Base-by-base conservation (phyloP, 305 asterid species). In the Coffea humblotiana region DNA sequence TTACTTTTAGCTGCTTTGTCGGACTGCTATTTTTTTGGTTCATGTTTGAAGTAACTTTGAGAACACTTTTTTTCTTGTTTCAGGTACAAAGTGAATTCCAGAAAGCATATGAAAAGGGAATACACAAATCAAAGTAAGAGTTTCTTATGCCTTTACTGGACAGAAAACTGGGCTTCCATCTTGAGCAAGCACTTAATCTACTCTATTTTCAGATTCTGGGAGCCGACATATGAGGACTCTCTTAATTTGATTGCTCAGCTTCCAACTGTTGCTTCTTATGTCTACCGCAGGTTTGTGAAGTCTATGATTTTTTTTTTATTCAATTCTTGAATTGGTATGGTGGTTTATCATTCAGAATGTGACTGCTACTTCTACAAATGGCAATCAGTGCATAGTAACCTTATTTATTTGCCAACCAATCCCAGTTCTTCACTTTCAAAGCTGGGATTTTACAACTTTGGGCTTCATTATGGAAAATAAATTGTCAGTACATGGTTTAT, bases 1-100 rank as follows among this genome's bases (percentile, higher is more conserved):
- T n/a, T n/a, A 66, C 18, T 52, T 9, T 32, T 27, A n/a, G 7
- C 19, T 74, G 64, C 15, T 56, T 75, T 19, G 9, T 63, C 61
- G 15, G 67, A 32, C n/a, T 43, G 35, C 14, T 49, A 75, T 9
- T 2, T 52, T 56, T 4, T 45, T 3, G 60, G 56, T 37, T 71
- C 68, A 13, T 48, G 32, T 77, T 58, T 56, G 75, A 58, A 40
- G 37, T 71, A 63, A 76, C 85, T 79, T 81, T 81, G 74, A 71
- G 45, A 79, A 60, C 71, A 47, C 37, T 82, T 78, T 56, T 70
- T 80, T 58, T 79, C 58, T 80, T 40, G 43, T 40, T 83, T 32
- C 81, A 93, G 98, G 96, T 91, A 82, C 90, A 87, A 87, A 92
- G 98, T 88, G 98, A 91, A 87, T 92, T 93, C 81, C 97, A 92